phyloP scores from a whole-genome alignment of 805 yeast genomes.

The Cyberlindnera mrakii region DNA sequence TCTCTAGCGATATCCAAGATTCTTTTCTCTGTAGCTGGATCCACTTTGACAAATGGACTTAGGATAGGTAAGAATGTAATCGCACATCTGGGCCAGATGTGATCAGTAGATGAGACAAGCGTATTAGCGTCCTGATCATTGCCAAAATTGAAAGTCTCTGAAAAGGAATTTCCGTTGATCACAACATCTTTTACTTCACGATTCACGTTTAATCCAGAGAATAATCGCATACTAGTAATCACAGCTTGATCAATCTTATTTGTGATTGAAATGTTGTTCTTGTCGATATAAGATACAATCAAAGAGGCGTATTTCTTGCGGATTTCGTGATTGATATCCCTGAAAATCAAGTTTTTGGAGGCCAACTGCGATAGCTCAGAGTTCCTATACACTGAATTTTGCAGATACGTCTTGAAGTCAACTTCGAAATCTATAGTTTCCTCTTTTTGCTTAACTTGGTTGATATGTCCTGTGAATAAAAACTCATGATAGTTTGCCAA shows the following conservation, averaged over 20 bases:
- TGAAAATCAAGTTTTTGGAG: conserved; percentile 12
- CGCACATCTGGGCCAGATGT: conserved; percentile 22
- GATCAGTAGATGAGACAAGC: conserved; percentile 11
- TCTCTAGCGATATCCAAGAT: conserved; percentile 18
- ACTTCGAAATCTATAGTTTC: neutral
- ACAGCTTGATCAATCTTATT: conserved; percentile 15
- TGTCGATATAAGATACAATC: conserved; percentile 11
- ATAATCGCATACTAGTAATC: conserved; percentile 3
- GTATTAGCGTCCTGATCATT: conserved; percentile 5
- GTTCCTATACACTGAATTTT: conserved; percentile 2
- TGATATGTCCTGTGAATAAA: conserved; percentile 8
- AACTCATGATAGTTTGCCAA: conserved; percentile 20
- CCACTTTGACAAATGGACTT: conserved; percentile 13
- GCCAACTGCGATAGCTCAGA: conserved; percentile 2
- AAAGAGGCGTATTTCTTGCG: conserved; percentile 10
- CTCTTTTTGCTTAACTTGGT: neutral
- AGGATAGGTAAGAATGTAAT: conserved; percentile 18
- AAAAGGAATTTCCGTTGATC: conserved; percentile 10
- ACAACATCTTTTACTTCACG: neutral
- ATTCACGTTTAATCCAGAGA: conserved; percentile 1
- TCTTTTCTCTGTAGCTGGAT: conserved; percentile 18
- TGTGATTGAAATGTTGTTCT: conserved; percentile 1
- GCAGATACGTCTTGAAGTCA: conserved; percentile 10
- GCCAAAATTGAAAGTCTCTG: conserved; percentile 16
- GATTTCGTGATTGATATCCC: conserved; percentile 15